These are phyloP conservation scores for Puya raimondii DNA, from an alignment of 176 grass and related monocot species.

Conservation along the genomic window DNA sequence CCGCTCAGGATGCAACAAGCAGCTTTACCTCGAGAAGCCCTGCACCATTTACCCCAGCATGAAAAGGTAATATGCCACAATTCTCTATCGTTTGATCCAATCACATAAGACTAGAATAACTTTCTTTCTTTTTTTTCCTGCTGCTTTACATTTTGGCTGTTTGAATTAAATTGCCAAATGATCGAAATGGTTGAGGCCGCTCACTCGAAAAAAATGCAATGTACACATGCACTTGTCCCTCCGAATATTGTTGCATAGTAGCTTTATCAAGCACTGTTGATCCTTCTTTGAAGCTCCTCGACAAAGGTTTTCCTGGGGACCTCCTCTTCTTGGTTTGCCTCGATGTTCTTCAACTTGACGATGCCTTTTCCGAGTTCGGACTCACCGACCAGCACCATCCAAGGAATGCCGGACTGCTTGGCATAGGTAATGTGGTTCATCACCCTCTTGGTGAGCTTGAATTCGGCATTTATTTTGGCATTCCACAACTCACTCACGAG, in stretches of 20 bases:
- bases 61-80: no score
- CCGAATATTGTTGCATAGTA: neutral
- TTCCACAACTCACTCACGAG: conserved; percentile 66
- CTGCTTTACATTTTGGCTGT: no score
- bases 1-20: no score
- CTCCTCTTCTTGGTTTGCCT: conserved; percentile 46
- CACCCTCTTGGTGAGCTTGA: conserved; percentile 65
- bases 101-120: no score
- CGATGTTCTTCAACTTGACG: conserved; percentile 78
- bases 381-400: conserved; percentile 80
- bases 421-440: conserved; percentile 64
- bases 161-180: no score
- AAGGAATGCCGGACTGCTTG: conserved; percentile 44
- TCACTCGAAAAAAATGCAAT: neutral
- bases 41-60: no score
- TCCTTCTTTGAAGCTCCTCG: conserved; percentile 42
- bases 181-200: neutral
- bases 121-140: no score
- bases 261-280: conserved; percentile 15
- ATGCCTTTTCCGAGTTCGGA: conserved; percentile 33
- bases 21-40: no score
- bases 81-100: no score
- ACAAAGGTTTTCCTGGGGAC: conserved; percentile 44
- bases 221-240: neutral
- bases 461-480: conserved; percentile 87